Base-by-base conservation (phyloP, 2,329 filamentous ascomycete species). In the Colletotrichum phormii region DNA sequence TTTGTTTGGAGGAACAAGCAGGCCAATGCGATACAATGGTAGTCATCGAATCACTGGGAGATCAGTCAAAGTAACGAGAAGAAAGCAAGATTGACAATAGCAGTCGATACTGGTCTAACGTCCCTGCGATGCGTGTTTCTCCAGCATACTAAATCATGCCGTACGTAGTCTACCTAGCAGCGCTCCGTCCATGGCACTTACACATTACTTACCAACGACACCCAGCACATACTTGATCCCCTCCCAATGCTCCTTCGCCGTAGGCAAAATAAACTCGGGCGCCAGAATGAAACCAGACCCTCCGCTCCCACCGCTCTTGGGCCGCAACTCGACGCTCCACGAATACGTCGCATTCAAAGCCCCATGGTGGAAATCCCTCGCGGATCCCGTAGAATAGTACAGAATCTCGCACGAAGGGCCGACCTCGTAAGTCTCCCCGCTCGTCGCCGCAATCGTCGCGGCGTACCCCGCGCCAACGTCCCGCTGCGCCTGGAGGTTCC, bases 401-500 rank as follows among this genome's bases (percentile, higher is more conserved):
- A 76, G 58, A 8, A 77, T 64, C 75, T 76, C 76, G 46, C 76
- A 77, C 2, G 73, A 74, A 5, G 75, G 75, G 24, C 76, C 76
- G 57, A 77, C 75, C 31, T 58, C 54, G 59, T 76, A 77, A 31
- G 67, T 63, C 64, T 74, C 61, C 18, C 74, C 74, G 26, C 74
- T 74, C 13, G 60, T 71, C 35, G 67, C 72, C 6, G 64, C 78
- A 74, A 89, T 84, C 24, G 86, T 86, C 2, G 81, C 79, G 7
- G 84, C 84, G 9, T 84, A 84, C 24, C 86, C 84, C 12, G 71
- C 67, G n/a, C 75, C 77, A n/a, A 78, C 76, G 37, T 76, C 75
- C 22, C 74, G 63, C 75, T 77, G 76, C 46, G 75, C 73, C n/a
- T 75, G 76, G 42, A 77, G 75, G 13, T 75, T 77, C n/a, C 60